Conservation (phyloP, 805 yeast species). For the Lipomyces oligophaga region DNA sequence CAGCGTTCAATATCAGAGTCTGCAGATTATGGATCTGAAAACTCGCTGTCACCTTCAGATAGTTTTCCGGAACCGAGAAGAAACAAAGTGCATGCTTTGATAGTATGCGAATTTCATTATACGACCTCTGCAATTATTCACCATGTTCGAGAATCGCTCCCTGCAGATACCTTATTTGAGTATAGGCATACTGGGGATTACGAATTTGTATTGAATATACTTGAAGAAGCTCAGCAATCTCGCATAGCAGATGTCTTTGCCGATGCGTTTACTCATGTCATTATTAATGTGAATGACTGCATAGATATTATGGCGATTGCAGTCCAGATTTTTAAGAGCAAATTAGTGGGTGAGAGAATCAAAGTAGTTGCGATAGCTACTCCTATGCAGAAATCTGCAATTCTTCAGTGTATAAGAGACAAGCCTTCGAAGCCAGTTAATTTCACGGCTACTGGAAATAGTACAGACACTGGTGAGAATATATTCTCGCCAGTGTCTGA, state of each 20-base stretch:
- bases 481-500: neutral
- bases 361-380: constrained; percentile 28
- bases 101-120: constrained; percentile 33
- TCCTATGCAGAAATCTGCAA: constrained; percentile 31
- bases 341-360: constrained; percentile 14
- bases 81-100: constrained; percentile 13
- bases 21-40: neutral
- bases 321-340: constrained; percentile 15
- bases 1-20: neutral
- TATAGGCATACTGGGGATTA: constrained; percentile 19
- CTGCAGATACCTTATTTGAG: constrained; percentile 13
- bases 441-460: neutral
- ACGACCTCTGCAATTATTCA: constrained; percentile 34
- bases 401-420: constrained; percentile 22
- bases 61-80: neutral
- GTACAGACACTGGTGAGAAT: neutral
- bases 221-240: neutral
- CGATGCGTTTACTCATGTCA: constrained; percentile 35
- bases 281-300: constrained; percentile 31
- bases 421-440: constrained; percentile 4
- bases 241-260: too few relatives aligned
- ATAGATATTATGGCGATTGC: constrained; percentile 26
- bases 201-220: constrained; percentile 15
- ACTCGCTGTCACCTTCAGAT: neutral
- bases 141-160: constrained; percentile 32